phyloP scores from a whole-genome alignment of 768 basidiomycete species.

The Mycena crocata region DNA sequence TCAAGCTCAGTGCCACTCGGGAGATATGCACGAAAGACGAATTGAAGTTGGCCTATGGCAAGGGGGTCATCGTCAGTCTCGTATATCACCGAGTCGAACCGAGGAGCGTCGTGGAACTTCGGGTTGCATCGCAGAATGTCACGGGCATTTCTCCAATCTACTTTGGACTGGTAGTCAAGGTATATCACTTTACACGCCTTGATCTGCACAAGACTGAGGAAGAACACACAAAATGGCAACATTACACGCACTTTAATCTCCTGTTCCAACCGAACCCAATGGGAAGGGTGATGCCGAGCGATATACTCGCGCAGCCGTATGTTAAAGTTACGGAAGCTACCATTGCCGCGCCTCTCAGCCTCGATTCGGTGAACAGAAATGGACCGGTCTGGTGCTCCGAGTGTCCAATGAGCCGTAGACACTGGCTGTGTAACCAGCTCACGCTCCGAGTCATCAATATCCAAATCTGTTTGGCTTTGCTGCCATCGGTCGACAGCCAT shows the following conservation, averaged over 20 bases:
- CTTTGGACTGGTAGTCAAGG: conserved; percentile 2
- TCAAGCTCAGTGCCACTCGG: not conserved
- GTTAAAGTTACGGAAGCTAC: not conserved
- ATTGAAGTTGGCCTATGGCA: not conserved
- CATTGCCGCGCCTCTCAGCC: not conserved
- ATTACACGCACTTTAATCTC: not conserved
- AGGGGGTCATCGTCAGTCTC: not conserved
- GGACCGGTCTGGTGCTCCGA: not conserved
- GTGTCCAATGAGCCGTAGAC: not conserved
- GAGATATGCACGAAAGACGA: not conserved
- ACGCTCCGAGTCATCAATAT: not conserved
- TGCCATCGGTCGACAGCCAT: conserved; percentile 3
- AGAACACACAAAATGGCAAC: not conserved
- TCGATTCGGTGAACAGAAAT: conserved; percentile 1
- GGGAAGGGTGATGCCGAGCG: not conserved
- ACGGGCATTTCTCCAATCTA: not conserved
- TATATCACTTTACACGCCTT: not conserved
- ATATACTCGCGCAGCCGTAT: conserved; percentile 6
- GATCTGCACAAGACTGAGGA: not conserved
- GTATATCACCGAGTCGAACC: conserved; percentile 4
- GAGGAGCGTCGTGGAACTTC: conserved; percentile 4
- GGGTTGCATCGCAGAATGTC: not conserved
- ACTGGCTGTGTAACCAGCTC: too few species aligned
- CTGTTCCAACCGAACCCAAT: conserved; percentile 4
- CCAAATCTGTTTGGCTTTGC: not conserved